phyloP scores from a whole-genome alignment of 2,329 filamentous ascomycete genomes.

The Monosporascus sp. region DNA sequence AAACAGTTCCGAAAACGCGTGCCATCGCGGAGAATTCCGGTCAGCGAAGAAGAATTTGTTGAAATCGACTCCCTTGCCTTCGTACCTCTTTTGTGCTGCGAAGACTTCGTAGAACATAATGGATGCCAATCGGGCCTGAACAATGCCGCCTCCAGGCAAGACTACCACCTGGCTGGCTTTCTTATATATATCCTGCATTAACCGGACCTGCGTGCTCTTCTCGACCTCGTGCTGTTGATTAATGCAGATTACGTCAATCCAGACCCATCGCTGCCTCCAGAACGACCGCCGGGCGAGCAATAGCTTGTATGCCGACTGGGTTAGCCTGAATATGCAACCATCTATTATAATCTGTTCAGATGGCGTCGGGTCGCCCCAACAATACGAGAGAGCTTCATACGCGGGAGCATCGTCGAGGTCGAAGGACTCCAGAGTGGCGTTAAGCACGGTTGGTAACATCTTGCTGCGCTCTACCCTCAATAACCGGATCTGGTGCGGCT shows the following conservation, averaged over 20 bases:
- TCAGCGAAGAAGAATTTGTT: background rate
- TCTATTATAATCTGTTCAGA: conserved; percentile 8
- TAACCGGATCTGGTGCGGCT: no score
- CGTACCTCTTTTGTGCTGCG: background rate
- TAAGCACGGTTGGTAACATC: no score
- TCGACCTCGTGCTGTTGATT: conserved; percentile 9
- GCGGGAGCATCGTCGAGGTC: no score
- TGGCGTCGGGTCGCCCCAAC: conserved; percentile 7
- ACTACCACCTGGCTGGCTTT: conserved; percentile 8
- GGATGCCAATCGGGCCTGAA: conserved; percentile 2
- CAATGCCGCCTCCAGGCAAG: conserved; percentile 4
- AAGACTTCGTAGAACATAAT: conserved; percentile 2
- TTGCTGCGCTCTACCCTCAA: no score
- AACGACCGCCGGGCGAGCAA: conserved; percentile 8
- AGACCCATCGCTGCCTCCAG: conserved; percentile 5
- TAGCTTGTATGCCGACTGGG: conserved; percentile 8
- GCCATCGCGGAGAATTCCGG: conserved; percentile 1
- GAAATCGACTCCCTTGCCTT: background rate
- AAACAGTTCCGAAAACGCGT: conserved; percentile 5
- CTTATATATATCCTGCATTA: conserved; percentile 10
- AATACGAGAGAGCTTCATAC: conserved; percentile 12
- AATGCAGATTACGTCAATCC: conserved; percentile 2
- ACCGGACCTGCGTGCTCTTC: conserved; percentile 8
- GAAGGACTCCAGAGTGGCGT: no score
- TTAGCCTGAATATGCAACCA: conserved; percentile 8